Evolutionary conservation across 345 rosid genomes (phyloP), one percentile per base, ranked within the genome.

Genomic region (Corchorus capsularis): DNA sequence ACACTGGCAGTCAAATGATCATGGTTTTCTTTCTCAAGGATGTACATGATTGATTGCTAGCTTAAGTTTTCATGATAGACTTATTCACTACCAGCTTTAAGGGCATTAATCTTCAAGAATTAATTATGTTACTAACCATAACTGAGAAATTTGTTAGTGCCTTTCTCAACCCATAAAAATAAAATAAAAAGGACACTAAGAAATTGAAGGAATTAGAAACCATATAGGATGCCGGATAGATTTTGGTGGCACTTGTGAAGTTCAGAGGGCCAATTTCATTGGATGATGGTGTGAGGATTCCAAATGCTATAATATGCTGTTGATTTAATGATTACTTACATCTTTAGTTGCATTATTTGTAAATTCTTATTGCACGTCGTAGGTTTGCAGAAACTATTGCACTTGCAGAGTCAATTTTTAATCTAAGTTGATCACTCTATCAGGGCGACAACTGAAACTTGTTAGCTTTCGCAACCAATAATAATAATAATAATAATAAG

Each of bases 171-270:
- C 27, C 27, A 27, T 27, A 27, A 27, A 27, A 27, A 27, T 27
- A 27, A 27, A 27, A 27, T 27, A 27, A 27, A 27, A 27, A 27
- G 27, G 27, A 27, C 32, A 17, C 47, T 53, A 35, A 16, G 20
- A 17, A 70, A 17, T 1, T 52, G 2, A 11, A 50, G 73, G 22
- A 8, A 71, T n/a, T 7, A 20, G 75, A 19, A 39, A 39, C 53
- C 53, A 56, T 50, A 14, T 37, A 71, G 4, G 39, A 19, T 0
- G 2, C 70, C 49, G 32, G 19, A 74, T 60, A 50, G 43, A 53
- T 27, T 49, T 78, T 35, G 60, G 57, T 43, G 55, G 20, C 52
- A 32, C 19, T 71, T 63, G 27, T 55, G 61, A 60, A 74, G 32
- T 62, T 12, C 56, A 60, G 55, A 55, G 15, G 61, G 22, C 34